Evolutionary conservation across 1,284 basidiomycete genomes (phyloP), one percentile per base, ranked within the genome.

Genomic region (Paramarasmius palmivorus): DNA sequence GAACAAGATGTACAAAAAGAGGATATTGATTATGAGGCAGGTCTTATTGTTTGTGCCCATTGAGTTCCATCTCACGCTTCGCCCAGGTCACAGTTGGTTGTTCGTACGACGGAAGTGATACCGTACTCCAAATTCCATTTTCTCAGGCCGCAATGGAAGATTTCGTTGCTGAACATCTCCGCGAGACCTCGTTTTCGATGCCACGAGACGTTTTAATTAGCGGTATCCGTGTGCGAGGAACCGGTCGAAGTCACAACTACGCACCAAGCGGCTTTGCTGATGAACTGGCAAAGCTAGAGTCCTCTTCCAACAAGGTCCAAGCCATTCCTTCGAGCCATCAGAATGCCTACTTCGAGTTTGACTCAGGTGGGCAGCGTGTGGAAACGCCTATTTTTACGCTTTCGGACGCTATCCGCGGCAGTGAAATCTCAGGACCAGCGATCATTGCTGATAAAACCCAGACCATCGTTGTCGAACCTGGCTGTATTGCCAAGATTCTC

Each of bases 401-500:
- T 29, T 73, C 68, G 14, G 66, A 73, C 17, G 61, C 88, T 29
- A 63, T 71, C 1, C 63, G 72, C 1, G 86, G 86, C 9, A 77
- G 82, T 55, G 62, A 66, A 17, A 69, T 89, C 25, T 51, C 68
- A 23, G 83, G 83, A 0, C 84, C 85, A 3, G 82, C 81, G 8
- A 78, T 86, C 67, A 75, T 86, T 55, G 79, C 87, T 51, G 84
- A 88, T 64, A 73, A 82, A 54, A 88, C 85, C 14, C 84, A 86
- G 68, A 86, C 84, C 10, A 81, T 86, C 53, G 73, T 84, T 23
- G 62, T 86, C 7, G 72, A 78, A 41, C 78, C 78, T 1, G 72
- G 69, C 0, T 48, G 50, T 37, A 22, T 37, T 25, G 54, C 54
- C 12, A 47, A 23, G 38, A 39, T 48, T 15, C 38, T 56, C n/a